These are phyloP conservation scores for Auricularia cornea DNA, from an alignment of 768 basidiomycete genomes.

Conservation along the genomic window DNA sequence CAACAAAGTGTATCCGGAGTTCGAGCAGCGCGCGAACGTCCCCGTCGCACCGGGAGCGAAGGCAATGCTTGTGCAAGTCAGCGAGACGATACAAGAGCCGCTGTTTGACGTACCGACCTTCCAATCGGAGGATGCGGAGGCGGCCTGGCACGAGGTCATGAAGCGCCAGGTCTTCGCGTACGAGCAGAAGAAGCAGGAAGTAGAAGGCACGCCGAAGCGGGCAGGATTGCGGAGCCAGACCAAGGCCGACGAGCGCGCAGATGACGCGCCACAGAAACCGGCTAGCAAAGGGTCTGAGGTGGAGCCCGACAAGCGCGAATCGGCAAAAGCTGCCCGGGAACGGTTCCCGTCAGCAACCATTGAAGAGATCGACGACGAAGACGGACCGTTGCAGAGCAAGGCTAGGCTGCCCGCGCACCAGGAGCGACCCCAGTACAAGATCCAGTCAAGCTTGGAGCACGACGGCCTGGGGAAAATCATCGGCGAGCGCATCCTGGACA, in stretches of 20 bases:
- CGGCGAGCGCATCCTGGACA: background rate
- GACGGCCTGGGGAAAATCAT: background rate
- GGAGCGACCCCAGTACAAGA: background rate
- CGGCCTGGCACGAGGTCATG: background rate
- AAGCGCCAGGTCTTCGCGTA: background rate
- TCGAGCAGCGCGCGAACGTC: background rate
- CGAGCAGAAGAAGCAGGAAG: background rate
- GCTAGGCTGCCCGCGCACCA: background rate
- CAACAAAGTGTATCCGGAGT: background rate
- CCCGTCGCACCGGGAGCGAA: background rate
- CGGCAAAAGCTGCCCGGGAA: too few relatives aligned
- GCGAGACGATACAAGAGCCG: background rate
- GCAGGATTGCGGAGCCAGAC: background rate
- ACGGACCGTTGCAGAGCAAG: background rate
- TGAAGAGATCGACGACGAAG: background rate
- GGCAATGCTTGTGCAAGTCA: background rate
- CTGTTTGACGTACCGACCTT: background rate
- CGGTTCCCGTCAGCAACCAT: too few relatives aligned
- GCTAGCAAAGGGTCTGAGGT: background rate
- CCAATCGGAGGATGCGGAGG: background rate
- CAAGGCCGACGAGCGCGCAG: background rate
- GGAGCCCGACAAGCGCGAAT: too few relatives aligned
- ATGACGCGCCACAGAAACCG: background rate
- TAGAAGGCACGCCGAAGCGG: background rate
- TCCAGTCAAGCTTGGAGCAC: background rate